These are phyloP conservation scores for Hypomyces rosellus DNA, from an alignment of 2,329 filamentous ascomycete species.

Conservation along the genomic window DNA sequence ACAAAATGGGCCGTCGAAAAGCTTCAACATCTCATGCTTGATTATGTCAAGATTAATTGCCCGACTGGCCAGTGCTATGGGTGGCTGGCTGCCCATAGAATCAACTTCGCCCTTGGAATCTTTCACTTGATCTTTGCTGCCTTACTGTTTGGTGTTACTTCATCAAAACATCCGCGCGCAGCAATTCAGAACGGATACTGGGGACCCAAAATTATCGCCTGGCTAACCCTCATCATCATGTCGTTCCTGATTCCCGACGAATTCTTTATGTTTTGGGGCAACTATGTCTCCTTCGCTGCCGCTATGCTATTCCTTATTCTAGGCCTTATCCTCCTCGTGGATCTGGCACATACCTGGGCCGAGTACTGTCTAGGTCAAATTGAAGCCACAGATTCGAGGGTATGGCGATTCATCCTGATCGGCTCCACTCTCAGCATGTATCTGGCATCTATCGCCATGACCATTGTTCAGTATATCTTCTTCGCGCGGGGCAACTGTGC, in stretches of 20 bases:
- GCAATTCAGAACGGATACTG: conserved; percentile 96
- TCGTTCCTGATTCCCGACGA: conserved; percentile 93
- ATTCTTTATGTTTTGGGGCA: conserved; percentile 95
- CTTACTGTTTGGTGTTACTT: conserved; percentile 78
- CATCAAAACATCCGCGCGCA: conserved; percentile 80
- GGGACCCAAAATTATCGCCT: conserved; percentile 90
- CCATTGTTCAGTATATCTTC: conserved; percentile 94
- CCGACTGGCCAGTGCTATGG: conserved; percentile 87
- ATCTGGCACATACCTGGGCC: conserved; percentile 94
- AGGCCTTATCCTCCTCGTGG: conserved; percentile 85
- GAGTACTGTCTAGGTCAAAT: conserved; percentile 94
- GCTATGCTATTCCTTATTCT: conserved; percentile 92
- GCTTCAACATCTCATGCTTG: conserved; percentile 81
- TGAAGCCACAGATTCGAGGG: conserved; percentile 74
- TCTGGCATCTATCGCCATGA: conserved; percentile 83
- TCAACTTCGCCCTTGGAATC: conserved; percentile 93
- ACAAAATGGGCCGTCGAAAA: conserved; percentile 98
- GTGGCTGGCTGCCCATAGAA: conserved; percentile 92
- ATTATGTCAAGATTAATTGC: conserved; percentile 94
- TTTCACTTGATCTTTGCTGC: conserved; percentile 86
- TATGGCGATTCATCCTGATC: conserved; percentile 83
- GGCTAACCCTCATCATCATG: conserved; percentile 78
- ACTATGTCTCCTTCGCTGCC: conserved; percentile 81
- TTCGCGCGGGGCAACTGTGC: conserved; percentile 76
- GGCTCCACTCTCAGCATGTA: conserved; percentile 95